phyloP scores from a whole-genome alignment of 768 basidiomycete genomes.

The Cytidiella melzeri region DNA sequence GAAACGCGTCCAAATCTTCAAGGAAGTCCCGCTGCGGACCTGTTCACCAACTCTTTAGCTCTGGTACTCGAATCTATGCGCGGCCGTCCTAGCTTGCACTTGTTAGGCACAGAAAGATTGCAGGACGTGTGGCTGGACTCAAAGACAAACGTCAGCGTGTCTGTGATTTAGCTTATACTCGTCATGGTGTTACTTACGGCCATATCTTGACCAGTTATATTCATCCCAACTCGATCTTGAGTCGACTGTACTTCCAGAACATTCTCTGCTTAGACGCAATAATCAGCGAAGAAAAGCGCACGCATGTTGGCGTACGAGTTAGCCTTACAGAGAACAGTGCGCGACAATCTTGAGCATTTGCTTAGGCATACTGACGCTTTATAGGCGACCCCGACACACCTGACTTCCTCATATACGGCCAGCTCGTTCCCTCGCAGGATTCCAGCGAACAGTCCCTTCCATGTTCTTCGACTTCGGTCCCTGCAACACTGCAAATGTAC shows the following conservation, averaged over 20 bases:
- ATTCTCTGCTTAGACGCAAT: constrained; percentile 49
- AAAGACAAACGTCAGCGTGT: constrained; percentile 44
- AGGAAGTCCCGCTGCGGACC: constrained; percentile 14
- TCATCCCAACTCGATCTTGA: constrained; percentile 57
- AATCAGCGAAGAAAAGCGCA: constrained; percentile 28
- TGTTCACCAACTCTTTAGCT: constrained; percentile 65
- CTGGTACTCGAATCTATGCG: constrained; percentile 78
- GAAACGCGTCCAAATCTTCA: background rate
- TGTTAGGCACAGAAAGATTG: constrained; percentile 48
- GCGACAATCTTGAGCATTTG: constrained; percentile 15
- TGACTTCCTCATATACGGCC: constrained; percentile 53
- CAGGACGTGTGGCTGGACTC: constrained; percentile 56
- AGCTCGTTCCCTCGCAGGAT: constrained; percentile 21
- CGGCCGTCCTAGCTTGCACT: constrained; percentile 55
- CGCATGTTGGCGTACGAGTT: constrained; percentile 56
- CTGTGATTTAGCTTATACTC: constrained; percentile 30
- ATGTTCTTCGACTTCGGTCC: constrained; percentile 20
- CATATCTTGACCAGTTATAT: constrained; percentile 48
- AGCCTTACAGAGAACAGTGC: constrained; percentile 64
- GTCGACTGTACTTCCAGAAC: constrained; percentile 66
- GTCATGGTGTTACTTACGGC: background rate
- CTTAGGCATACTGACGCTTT: background rate
- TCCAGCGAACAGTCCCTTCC: constrained; percentile 10
- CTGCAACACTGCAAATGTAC: constrained; percentile 34
- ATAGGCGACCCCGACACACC: constrained; percentile 66